Base-by-base conservation (phyloP, 768 basidiomycete species). In the Tremella yokohamensis region DNA sequence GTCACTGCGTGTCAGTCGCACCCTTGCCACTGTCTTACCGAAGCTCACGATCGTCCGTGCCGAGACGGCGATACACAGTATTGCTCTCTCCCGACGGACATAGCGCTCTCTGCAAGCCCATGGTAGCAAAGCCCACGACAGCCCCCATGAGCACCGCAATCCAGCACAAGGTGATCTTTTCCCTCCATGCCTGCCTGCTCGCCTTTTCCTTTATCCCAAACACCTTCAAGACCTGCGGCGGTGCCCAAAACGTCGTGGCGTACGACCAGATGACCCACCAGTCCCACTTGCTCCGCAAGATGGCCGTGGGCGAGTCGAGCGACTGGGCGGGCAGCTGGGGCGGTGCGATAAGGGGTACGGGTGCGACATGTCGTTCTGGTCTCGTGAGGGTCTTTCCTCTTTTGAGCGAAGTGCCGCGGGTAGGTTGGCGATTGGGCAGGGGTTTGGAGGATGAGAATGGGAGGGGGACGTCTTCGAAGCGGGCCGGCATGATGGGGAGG, bases 311-410 rank as follows among this genome's bases (percentile, higher is more conserved):
- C 42, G 44, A 49, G 25, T 63, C 62, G 16, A 67, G 68, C 20
- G 69, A 67, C 16, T 58, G 77, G 78, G 54, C 80, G 73, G 73
- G 76, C 53, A 81, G 78, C 39, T 79, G 75, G 9, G 85, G 83
- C 6, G 93, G 90, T 55, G 89, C 90, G 61, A 99, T 93, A 70
- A 99, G 86, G 3, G 94, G 93, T 15, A 88, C 87, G 37, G 92
- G 90, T 3, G 91, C 91, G 49, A 97, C 89, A 72, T 89, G 83
- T 57, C 96, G 85, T 80, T 99, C 96, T 70, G 96, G 96, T 58
- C 90, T 84, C 51, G 90, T 97, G 66, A 99, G 85, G 6, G 96
- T 99, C 81, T 98, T 99, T 73, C 89, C 89, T 54, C 93, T 83
- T 54, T 68, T 71, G 16, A 76, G 54, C 8, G 66, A 62, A 3